A percentile compares a stretch with the other conserved stretches of the same genome.
These are phyloP conservation scores for Auricularia heimuer DNA, from an alignment of 768 basidiomycete species.

Conservation along the genomic window DNA sequence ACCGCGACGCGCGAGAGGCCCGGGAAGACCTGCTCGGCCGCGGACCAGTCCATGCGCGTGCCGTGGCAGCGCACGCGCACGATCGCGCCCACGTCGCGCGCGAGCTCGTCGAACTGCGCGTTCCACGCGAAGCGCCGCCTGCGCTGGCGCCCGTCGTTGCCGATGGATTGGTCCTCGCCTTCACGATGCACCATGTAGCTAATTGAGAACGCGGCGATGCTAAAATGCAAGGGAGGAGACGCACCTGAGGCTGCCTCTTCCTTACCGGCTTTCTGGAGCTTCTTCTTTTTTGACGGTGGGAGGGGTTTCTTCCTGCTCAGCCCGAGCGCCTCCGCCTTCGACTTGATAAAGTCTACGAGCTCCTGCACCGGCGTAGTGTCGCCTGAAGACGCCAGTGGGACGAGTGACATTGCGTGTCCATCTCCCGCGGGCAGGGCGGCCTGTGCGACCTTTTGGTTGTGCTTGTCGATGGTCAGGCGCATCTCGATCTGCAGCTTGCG, in stretches of 20 bases:
- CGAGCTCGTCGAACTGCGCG: constrained; percentile 78
- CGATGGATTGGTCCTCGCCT: not conserved
- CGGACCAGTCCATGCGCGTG: constrained; percentile 57
- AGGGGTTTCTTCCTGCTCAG: constrained; percentile 12
- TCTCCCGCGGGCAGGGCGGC: not conserved
- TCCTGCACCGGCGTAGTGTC: not conserved
- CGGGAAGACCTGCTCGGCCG: constrained; percentile 72
- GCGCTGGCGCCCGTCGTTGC: constrained; percentile 27
- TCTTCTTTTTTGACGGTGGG: constrained; percentile 21
- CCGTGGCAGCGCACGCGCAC: constrained; percentile 63
- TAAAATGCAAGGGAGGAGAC: not conserved
- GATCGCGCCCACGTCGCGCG: constrained; percentile 74
- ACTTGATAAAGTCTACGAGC: not conserved
- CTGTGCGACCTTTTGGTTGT: not conserved
- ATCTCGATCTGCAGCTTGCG: not conserved
- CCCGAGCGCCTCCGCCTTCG: not conserved
- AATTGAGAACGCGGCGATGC: no score
- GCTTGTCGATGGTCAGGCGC: not conserved
- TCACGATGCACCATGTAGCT: not conserved
- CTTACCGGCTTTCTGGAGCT: constrained; percentile 22
- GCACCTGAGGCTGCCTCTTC: constrained; percentile 5
- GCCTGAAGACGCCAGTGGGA: not conserved
- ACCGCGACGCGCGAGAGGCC: constrained; percentile 64
- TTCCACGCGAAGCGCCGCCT: constrained; percentile 72
- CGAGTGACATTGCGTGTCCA: not conserved